Percentiles rank a stretch among this genome's conserved stretches.
Evolutionary conservation across 225 moss, liverwort and hornwort genomes (phyloP).

Genomic region (Bryoerythrophyllum caledonicum): DNA sequence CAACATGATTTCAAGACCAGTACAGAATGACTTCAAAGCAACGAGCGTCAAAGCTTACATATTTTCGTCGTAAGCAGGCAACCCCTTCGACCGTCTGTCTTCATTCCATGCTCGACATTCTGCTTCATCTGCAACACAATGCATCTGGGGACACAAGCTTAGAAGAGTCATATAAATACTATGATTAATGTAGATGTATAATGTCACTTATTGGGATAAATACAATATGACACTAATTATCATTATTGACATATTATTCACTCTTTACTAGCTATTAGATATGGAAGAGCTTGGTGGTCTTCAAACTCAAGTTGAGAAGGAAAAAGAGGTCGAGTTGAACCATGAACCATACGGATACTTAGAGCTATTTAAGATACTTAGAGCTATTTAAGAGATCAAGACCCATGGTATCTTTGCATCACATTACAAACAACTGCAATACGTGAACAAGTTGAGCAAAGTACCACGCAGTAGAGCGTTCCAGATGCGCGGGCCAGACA

Average conservation of each 20-base stretch:
- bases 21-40: conserved; percentile 13
- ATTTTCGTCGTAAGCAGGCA: conserved; percentile 69
- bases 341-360: too few species aligned
- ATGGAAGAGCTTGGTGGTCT: too few species aligned
- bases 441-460: conserved; percentile 4
- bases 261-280: too few species aligned
- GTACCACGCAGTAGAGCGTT: conserved; percentile 89
- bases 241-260: too few species aligned
- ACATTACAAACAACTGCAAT: not conserved
- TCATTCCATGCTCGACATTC: conserved; percentile 91
- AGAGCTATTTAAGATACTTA: too few species aligned
- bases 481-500: conserved; percentile 96
- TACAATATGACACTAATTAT: too few species aligned
- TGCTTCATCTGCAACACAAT: conserved; percentile 89
- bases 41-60: conserved; percentile 53
- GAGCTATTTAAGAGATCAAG: too few species aligned
- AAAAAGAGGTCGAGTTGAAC: too few species aligned
- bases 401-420: too few species aligned
- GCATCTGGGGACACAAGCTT: conserved; percentile 60
- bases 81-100: conserved; percentile 48
- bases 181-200: too few species aligned
- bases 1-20: conserved; percentile 10
- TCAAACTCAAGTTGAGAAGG: too few species aligned
- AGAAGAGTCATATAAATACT: not conserved
- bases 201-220: too few species aligned